Conservation (phyloP, 2,329 filamentous ascomycete genomes). For the Colletotrichum spinosum region DNA sequence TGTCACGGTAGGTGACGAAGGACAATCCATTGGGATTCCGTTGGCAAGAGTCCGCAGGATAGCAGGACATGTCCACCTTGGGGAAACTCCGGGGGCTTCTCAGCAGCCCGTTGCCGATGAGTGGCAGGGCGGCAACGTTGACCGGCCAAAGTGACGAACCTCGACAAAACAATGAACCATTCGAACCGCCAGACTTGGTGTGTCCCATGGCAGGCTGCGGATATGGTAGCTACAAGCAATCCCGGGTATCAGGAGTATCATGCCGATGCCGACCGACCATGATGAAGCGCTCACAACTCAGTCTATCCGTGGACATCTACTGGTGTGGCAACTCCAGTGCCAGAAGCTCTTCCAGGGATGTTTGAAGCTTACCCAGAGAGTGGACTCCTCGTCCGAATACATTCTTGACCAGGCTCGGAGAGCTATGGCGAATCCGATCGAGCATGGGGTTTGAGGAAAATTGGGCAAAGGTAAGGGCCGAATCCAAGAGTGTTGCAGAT, state of each 20-base stretch:
- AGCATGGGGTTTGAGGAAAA: not conserved
- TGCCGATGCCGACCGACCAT: not conserved
- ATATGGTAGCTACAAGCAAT: slow-evolving; percentile 15
- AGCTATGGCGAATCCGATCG: slow-evolving; percentile 14
- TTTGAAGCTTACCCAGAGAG: slow-evolving; percentile 27
- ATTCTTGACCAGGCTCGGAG: slow-evolving; percentile 17
- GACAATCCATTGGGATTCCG: slow-evolving; percentile 12
- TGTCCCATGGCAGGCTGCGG: slow-evolving; percentile 35
- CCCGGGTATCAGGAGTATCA: not conserved
- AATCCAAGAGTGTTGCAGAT: too few relatives aligned
- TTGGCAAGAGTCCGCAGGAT: not conserved
- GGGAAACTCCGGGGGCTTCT: not conserved
- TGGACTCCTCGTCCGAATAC: not conserved
- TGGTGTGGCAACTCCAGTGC: slow-evolving; percentile 10
- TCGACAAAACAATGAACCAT: not conserved
- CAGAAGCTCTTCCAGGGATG: not conserved
- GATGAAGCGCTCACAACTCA: slow-evolving; percentile 1
- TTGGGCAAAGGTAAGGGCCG: too few relatives aligned
- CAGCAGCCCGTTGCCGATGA: not conserved
- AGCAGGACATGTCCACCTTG: not conserved
- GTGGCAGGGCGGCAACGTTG: not conserved
- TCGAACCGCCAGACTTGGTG: slow-evolving; percentile 31
- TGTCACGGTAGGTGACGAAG: slow-evolving; percentile 9
- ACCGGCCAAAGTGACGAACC: not conserved
- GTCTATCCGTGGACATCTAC: slow-evolving; percentile 1